Conservation (phyloP, 2,329 filamentous ascomycete genomes). For the Fusarium tuaranense region DNA sequence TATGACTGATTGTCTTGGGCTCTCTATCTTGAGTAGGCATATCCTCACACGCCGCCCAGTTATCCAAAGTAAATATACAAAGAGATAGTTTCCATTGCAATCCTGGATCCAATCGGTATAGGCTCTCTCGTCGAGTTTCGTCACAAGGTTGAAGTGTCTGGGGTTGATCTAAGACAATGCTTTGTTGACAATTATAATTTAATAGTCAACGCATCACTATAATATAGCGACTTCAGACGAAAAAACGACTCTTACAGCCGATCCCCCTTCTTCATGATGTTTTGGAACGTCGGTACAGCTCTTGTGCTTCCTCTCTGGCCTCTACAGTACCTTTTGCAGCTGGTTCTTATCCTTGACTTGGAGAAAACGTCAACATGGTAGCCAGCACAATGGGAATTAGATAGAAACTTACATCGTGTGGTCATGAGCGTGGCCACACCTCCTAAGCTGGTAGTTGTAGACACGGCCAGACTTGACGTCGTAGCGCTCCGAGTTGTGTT, state of each 20-base stretch:
- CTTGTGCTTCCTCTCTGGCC: background rate
- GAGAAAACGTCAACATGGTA: background rate
- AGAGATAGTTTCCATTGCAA: background rate
- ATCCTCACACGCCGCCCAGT: background rate
- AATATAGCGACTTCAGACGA: background rate
- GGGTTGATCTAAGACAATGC: background rate
- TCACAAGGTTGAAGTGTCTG: background rate
- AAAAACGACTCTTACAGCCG: background rate
- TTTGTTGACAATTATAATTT: background rate
- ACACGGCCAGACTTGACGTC: background rate
- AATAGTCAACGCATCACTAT: background rate
- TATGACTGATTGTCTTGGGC: background rate
- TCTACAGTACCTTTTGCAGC: background rate
- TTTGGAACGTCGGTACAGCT: background rate
- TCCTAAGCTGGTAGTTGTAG: background rate
- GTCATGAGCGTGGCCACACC: background rate
- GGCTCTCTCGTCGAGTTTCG: background rate
- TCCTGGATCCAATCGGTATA: background rate
- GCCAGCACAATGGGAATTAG: fast-evolving
- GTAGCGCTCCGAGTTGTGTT: background rate
- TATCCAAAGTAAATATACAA: background rate
- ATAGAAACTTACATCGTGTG: background rate
- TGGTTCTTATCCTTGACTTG: background rate
- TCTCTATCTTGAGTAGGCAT: background rate
- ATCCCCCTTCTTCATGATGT: background rate